Percentiles rank a stretch among this genome's conserved stretches.
phyloP scores from a whole-genome alignment of 2,329 filamentous ascomycete species.

The Ophiostoma sp. region DNA sequence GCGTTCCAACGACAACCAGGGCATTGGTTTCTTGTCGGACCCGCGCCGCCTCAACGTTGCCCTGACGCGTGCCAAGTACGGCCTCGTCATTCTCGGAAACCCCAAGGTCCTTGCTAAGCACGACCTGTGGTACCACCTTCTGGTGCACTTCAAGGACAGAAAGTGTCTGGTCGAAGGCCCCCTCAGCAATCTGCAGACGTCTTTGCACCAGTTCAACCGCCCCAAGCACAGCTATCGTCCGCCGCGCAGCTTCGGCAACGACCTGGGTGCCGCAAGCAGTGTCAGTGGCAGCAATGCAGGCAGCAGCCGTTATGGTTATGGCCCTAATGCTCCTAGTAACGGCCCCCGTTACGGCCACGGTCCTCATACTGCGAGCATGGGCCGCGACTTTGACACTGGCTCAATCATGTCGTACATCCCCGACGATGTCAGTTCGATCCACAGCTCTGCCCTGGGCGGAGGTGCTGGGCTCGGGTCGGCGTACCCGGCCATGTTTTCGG shows the following conservation, averaged over 20 bases:
- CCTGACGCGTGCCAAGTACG: slow-evolving; percentile 93
- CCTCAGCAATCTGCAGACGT: slow-evolving; percentile 90
- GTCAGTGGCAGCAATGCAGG: slow-evolving; percentile 28
- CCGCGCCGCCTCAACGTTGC: slow-evolving; percentile 96
- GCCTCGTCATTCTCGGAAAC: slow-evolving; percentile 92
- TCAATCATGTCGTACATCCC: slow-evolving; percentile 94
- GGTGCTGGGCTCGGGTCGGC: slow-evolving; percentile 63
- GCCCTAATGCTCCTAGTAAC: slow-evolving; percentile 24
- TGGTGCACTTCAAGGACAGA: slow-evolving; percentile 93
- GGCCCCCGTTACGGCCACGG: slow-evolving; percentile 24
- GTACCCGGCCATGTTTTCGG: slow-evolving; percentile 92
- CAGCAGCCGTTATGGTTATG: slow-evolving; percentile 25
- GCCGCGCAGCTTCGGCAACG: slow-evolving; percentile 67
- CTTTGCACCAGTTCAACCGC: slow-evolving; percentile 86
- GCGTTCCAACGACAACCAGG: slow-evolving; percentile 96
- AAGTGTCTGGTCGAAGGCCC: slow-evolving; percentile 96
- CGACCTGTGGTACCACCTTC: slow-evolving; percentile 91
- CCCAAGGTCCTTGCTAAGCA: slow-evolving; percentile 97
- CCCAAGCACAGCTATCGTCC: slow-evolving; percentile 91
- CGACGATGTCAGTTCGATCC: slow-evolving; percentile 93
- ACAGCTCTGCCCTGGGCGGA: slow-evolving; percentile 83
- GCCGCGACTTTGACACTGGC: slow-evolving; percentile 63
- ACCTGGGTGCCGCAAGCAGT: slow-evolving; percentile 29
- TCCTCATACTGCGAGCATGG: slow-evolving; percentile 28
- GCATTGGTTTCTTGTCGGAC: slow-evolving; percentile 97